These are phyloP conservation scores for Paratinospora sagittata DNA, from an alignment of 164 flowering plant genomes.

Conservation along the genomic window DNA sequence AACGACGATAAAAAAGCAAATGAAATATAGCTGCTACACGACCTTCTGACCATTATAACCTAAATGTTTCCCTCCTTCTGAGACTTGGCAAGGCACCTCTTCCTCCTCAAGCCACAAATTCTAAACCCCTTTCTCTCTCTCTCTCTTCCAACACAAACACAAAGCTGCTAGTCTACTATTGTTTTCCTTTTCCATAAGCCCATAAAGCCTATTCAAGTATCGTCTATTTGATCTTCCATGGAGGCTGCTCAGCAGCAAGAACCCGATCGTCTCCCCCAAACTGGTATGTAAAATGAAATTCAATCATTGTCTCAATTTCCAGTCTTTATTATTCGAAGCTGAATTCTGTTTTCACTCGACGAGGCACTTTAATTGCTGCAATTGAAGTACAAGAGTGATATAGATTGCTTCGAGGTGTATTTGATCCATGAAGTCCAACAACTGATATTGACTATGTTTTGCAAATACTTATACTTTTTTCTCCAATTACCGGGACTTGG, in stretches of 20 bases:
- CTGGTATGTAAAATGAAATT: neutral
- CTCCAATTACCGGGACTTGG: no score
- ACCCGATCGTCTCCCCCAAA: conserved; percentile 10
- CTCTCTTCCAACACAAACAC: no score
- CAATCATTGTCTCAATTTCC: neutral
- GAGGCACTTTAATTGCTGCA: neutral
- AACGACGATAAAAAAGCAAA: no score
- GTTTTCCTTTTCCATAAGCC: neutral
- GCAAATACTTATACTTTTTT: no score
- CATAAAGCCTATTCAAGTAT: neutral
- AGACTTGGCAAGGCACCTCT: neutral
- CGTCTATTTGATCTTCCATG: neutral
- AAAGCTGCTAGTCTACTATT: no score
- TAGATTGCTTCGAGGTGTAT: no score
- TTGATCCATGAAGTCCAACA: no score
- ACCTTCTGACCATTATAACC: no score
- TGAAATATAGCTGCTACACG: no score
- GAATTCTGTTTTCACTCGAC: neutral
- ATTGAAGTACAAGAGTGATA: neutral
- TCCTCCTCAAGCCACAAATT: neutral
- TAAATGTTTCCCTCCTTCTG: no score
- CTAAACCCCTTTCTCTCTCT: neutral
- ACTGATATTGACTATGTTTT: no score
- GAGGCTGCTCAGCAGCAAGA: conserved; percentile 8
- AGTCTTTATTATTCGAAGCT: neutral